A percentile compares a stretch with the other conserved stretches of the same genome.
These are phyloP conservation scores for Cynara cardunculus DNA, from an alignment of 129 eudicot species.

Conservation along the genomic window DNA sequence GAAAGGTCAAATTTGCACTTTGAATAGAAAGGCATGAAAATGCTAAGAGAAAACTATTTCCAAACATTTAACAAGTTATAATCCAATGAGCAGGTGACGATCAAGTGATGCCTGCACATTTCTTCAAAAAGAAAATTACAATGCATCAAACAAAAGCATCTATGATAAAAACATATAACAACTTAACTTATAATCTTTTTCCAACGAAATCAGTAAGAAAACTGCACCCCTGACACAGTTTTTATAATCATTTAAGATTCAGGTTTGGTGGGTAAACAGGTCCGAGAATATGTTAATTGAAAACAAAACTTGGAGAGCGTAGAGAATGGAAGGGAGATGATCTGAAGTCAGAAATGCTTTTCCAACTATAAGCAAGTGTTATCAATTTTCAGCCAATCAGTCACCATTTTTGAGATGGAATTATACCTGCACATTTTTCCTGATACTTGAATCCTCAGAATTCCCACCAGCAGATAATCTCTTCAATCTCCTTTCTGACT, in stretches of 20 bases:
- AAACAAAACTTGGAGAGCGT: background rate
- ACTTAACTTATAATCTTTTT: background rate
- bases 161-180: background rate
- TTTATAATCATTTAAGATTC: background rate
- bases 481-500: slow-evolving; percentile 70
- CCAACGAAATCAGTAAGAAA: background rate
- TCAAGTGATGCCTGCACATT: background rate
- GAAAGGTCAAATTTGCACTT: background rate
- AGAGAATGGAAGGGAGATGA: too few relatives aligned
- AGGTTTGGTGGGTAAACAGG: background rate
- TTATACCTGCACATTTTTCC: slow-evolving; percentile 90
- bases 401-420: background rate
- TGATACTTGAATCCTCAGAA: slow-evolving; percentile 80
- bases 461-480: slow-evolving; percentile 74
- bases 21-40: background rate
- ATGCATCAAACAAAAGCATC: background rate
- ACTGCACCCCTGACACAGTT: background rate
- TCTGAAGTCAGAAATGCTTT: background rate
- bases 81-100: background rate
- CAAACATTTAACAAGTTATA: background rate
- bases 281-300: background rate
- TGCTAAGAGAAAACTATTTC: background rate
- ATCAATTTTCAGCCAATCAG: background rate
- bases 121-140: background rate
- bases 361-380: background rate